phyloP scores from a whole-genome alignment of 768 basidiomycete species.

The Mycena vulgaris region DNA sequence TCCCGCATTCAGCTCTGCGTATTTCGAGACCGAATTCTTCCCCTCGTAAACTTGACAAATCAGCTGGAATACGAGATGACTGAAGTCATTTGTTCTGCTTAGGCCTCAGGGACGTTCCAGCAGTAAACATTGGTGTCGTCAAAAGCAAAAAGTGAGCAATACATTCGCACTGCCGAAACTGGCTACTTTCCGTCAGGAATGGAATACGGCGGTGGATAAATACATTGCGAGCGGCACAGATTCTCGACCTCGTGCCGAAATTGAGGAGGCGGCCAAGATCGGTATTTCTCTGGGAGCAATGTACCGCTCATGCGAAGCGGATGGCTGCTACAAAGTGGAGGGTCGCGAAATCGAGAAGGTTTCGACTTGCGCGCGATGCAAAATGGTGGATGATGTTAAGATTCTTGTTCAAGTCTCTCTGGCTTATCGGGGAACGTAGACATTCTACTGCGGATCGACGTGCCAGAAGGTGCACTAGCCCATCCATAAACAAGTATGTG shows the following conservation, averaged over 20 bases:
- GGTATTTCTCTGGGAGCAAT: conserved; percentile 40
- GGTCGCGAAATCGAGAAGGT: conserved; percentile 34
- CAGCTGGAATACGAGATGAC: not conserved
- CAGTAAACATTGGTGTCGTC: conserved; percentile 26
- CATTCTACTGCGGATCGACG: conserved; percentile 39
- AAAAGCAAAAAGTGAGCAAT: conserved; percentile 23
- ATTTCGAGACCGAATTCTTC: conserved; percentile 14
- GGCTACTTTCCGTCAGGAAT: conserved; percentile 23
- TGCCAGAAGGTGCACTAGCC: conserved; percentile 41
- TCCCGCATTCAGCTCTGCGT: conserved; percentile 19
- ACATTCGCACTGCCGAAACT: not conserved
- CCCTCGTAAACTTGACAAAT: not conserved
- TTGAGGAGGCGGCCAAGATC: conserved; percentile 44
- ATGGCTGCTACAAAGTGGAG: conserved; percentile 37
- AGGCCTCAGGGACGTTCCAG: conserved; percentile 25
- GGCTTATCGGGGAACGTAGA: conserved; percentile 24
- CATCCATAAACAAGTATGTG: conserved; percentile 31
- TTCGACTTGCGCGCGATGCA: conserved; percentile 41
- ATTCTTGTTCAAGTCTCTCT: too few species aligned
- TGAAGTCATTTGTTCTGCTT: not conserved
- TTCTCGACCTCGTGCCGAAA: conserved; percentile 32
- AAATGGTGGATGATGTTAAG: conserved; percentile 45
- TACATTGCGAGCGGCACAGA: conserved; percentile 41
- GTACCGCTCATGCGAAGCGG: conserved; percentile 41
- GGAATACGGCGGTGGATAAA: conserved; percentile 44